A percentile compares a stretch with the other conserved stretches of the same genome.
Conservation (phyloP, 2,329 filamentous ascomycete genomes). For the Canariomyces notabilis region DNA sequence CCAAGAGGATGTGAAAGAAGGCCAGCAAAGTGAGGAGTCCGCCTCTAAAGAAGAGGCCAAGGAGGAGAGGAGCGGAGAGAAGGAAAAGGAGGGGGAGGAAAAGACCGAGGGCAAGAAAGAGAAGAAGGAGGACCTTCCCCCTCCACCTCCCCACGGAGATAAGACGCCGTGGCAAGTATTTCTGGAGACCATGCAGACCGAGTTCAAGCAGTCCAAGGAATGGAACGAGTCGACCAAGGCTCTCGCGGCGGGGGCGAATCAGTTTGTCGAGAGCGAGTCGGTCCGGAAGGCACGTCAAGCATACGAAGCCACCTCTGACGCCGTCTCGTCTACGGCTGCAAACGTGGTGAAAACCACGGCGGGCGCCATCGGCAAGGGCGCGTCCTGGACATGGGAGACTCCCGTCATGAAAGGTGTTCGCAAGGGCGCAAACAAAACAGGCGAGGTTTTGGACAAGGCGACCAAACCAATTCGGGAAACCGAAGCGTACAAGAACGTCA, state of each 20-base stretch:
- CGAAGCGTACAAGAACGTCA: constrained; percentile 90
- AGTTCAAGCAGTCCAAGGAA: constrained; percentile 96
- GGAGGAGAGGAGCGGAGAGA: constrained; percentile 25
- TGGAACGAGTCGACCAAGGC: constrained; percentile 99
- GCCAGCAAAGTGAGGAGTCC: constrained; percentile 28
- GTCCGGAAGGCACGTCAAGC: constrained; percentile 81
- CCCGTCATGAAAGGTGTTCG: constrained; percentile 86
- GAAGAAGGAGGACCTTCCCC: constrained; percentile 66
- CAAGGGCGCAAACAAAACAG: constrained; percentile 79
- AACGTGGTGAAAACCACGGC: constrained; percentile 82
- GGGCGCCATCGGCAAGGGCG: constrained; percentile 80
- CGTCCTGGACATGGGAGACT: constrained; percentile 96
- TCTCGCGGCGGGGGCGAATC: constrained; percentile 78
- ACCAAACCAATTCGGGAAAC: constrained; percentile 92
- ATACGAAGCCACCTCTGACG: constrained; percentile 80
- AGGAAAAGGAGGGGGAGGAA: constrained; percentile 36
- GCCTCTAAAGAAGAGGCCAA: constrained; percentile 31
- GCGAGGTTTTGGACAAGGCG: constrained; percentile 85
- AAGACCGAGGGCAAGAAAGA: constrained; percentile 45
- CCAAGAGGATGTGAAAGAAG: constrained; percentile 23
- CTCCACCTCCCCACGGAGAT: constrained; percentile 93
- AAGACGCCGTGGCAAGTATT: constrained; percentile 99
- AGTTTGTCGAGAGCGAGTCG: constrained; percentile 89
- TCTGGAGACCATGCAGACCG: constrained; percentile 86
- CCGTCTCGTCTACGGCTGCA: constrained; percentile 71